Conservation (phyloP, 2,329 filamentous ascomycete species). For the Monosporascus sp. region DNA sequence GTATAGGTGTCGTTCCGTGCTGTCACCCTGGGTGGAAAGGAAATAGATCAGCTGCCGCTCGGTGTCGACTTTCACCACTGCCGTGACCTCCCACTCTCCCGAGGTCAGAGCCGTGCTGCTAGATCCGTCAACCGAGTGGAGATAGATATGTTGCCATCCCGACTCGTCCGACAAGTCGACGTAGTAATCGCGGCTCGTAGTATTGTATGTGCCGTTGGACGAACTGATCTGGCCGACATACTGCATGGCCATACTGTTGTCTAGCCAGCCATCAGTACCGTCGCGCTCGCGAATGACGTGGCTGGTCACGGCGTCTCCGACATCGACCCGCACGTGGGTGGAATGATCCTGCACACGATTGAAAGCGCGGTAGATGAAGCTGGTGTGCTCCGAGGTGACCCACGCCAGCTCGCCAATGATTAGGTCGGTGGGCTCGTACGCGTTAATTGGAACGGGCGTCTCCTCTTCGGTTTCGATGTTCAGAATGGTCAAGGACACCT, state of each 20-base stretch:
- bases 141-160: slow-evolving; percentile 62
- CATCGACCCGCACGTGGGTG: slow-evolving; percentile 56
- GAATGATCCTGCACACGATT: slow-evolving; percentile 64
- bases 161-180: slow-evolving; percentile 62
- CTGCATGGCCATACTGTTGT: slow-evolving; percentile 51
- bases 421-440: slow-evolving; percentile 54
- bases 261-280: slow-evolving; percentile 56
- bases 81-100: slow-evolving; percentile 60
- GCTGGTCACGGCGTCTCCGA: slow-evolving; percentile 36
- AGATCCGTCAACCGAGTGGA: slow-evolving; percentile 54
- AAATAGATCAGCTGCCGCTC: slow-evolving; percentile 56
- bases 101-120: slow-evolving; percentile 53
- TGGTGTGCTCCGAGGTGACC: slow-evolving; percentile 57
- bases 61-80: slow-evolving; percentile 55
- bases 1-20: slow-evolving; percentile 63
- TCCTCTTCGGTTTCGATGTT: slow-evolving; percentile 42
- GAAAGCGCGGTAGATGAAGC: slow-evolving; percentile 59
- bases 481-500: slow-evolving; percentile 53
- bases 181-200: slow-evolving; percentile 45
- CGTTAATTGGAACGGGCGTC: slow-evolving; percentile 45
- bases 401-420: slow-evolving; percentile 65
- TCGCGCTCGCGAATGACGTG: slow-evolving; percentile 51
- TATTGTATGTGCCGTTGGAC: slow-evolving; percentile 13
- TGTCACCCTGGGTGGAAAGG: slow-evolving; percentile 59
- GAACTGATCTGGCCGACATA: slow-evolving; percentile 44